Evolutionary conservation across 169 alveolate genomes (phyloP), one percentile per base, ranked within the genome.

Genomic region (Eimeria maxima): DNA sequence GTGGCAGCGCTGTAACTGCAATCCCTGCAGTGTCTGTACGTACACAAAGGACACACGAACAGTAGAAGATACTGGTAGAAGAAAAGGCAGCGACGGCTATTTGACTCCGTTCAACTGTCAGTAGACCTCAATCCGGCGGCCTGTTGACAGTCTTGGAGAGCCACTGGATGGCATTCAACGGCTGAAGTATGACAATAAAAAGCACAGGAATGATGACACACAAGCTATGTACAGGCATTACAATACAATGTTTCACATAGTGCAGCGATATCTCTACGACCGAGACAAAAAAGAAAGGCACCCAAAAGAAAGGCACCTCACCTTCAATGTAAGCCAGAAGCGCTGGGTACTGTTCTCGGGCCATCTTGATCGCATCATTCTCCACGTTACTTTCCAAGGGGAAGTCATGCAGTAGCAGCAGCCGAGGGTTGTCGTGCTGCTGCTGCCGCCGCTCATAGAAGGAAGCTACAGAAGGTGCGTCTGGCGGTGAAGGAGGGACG

Each of bases 341-440:
- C 44, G 47, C 18, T 33, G 74, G 53, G 45, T 57, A 84, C 38
- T 14, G 55, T 22, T 84, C 57, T 24, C 78, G 65, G 22, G 78
- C 74, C 22, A 1, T 18, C 27, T 29, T 84, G 20, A 84, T 20
- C 11, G 80, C 45, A 33, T 84, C 80, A 33, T 33, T 44, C 14
- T 50, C 63, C 69, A 2, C 60, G 33, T 20, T 14, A 1, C n/a
- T 84, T 18, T 60, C 38, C 65, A 84, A 7, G 18, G 93, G 80
- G 38, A 84, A 84, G 78, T 84, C 93, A 33, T 84, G 93, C 47
- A 84, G 78, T 60, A 84, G 55, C 93, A 84, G 63, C 10, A 84
- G 78, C 38, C 93, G 80, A 14, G 93, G 93, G 53, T 22, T 53
- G 44, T 84, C 93, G 29, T 50, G 71, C 5, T 13, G 78, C 42